Evolutionary conservation across 768 basidiomycete species (phyloP).

Genomic region (Mycena latifolia): DNA sequence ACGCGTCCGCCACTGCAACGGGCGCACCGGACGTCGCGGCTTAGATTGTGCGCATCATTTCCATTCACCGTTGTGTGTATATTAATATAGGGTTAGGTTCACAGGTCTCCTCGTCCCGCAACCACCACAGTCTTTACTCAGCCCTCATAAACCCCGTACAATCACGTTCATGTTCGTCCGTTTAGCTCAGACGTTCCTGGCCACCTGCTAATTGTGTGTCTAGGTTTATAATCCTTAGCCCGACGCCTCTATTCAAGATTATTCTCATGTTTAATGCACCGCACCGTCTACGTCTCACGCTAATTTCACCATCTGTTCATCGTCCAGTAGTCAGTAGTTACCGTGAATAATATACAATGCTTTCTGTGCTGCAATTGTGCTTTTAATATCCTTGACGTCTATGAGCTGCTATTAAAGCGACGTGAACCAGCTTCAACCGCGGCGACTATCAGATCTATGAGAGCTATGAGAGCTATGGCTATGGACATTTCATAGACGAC

Average conservation of each 20-base stretch:
- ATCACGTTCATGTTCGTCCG: not conserved
- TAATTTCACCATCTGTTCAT: not conserved
- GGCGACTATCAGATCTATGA: not conserved
- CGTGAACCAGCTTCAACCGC: not conserved
- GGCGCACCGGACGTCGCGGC: not conserved
- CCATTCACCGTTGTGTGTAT: not conserved
- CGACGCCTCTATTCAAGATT: not conserved
- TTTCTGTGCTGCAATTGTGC: not conserved
- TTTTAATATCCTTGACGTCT: not conserved
- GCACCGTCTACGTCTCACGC: not conserved
- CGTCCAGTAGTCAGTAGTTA: slow-evolving; percentile 6
- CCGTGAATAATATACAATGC: not conserved
- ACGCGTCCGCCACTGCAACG: not conserved
- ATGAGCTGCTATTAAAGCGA: not conserved
- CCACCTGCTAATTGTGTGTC: not conserved
- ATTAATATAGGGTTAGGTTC: no score
- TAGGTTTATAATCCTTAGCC: not conserved
- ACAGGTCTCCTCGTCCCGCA: no score
- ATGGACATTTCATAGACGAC: not conserved
- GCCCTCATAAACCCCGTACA: not conserved
- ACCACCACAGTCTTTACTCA: no score
- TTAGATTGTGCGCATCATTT: not conserved
- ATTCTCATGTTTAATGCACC: not conserved
- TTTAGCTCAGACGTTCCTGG: not conserved
- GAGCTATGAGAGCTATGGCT: slow-evolving; percentile 3